phyloP scores from a whole-genome alignment of 176 grass and related monocot species.

The Thalia dealbata region DNA sequence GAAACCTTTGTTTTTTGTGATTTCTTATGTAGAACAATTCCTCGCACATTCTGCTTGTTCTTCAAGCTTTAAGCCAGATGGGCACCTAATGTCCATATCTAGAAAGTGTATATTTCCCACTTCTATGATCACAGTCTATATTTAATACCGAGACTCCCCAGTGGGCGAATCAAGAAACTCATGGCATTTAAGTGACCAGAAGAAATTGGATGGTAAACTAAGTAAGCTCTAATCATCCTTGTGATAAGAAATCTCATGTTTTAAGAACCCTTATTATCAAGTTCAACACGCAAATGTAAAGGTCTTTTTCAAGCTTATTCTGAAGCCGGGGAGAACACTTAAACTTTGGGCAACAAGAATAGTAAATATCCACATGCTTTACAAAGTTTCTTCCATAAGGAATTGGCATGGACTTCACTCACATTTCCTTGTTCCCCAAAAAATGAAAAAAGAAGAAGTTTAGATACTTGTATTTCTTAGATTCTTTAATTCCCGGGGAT shows the following conservation, averaged over 20 bases:
- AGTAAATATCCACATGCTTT: background rate
- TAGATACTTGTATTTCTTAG: background rate
- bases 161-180: background rate
- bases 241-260: background rate
- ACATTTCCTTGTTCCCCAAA: no score
- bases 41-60: background rate
- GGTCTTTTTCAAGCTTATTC: background rate
- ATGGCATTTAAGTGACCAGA: background rate
- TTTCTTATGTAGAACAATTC: slow-evolving; percentile 1
- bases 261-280: background rate
- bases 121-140: background rate
- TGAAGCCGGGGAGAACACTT: background rate
- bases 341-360: background rate
- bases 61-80: background rate
- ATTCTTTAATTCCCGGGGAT: background rate
- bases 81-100: background rate
- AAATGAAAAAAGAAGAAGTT: no score
- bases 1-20: background rate
- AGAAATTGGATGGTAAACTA: background rate
- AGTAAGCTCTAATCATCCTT: no score
- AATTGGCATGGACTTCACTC: background rate
- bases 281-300: background rate
- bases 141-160: background rate
- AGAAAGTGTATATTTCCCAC: background rate
- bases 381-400: background rate